Conservation (phyloP, 257 asterid genomes). For the Mentha longifolia region DNA sequence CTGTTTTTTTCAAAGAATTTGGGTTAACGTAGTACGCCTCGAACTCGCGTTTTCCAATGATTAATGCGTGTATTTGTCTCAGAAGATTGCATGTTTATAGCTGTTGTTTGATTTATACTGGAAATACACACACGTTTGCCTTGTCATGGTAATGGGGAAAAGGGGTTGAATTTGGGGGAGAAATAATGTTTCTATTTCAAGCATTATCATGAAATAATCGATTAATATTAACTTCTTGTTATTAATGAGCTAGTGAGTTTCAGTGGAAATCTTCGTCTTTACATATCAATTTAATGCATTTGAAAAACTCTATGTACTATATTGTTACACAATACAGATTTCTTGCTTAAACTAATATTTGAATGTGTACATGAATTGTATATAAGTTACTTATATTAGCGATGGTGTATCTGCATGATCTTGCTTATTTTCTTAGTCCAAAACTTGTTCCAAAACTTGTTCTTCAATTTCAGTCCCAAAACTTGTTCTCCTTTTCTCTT, state of each 20-base stretch:
- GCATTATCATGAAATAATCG: too few relatives aligned
- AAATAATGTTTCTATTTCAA: too few relatives aligned
- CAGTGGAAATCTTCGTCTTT: neutral
- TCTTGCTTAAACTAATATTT: too few relatives aligned
- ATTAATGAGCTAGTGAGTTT: neutral
- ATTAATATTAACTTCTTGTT: neutral
- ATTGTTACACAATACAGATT: too few relatives aligned
- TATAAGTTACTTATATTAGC: neutral
- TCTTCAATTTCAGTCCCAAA: too few relatives aligned
- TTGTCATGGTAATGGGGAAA: neutral
- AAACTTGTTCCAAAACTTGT: too few relatives aligned
- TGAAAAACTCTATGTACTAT: too few relatives aligned
- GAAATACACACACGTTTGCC: neutral
- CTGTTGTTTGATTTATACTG: constrained; percentile 6
- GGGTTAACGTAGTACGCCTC: neutral
- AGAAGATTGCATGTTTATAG: neutral
- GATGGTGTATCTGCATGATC: neutral
- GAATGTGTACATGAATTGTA: neutral
- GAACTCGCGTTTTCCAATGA: neutral
- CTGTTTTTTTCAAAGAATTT: neutral
- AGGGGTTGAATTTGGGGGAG: neutral
- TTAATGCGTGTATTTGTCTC: neutral
- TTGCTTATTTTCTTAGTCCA: neutral
- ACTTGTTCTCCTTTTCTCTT: too few relatives aligned
- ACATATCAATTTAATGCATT: too few relatives aligned